Evolutionary conservation across 139 green algal genomes (phyloP).

Genomic region (Chlamydomonas eustigma): DNA sequence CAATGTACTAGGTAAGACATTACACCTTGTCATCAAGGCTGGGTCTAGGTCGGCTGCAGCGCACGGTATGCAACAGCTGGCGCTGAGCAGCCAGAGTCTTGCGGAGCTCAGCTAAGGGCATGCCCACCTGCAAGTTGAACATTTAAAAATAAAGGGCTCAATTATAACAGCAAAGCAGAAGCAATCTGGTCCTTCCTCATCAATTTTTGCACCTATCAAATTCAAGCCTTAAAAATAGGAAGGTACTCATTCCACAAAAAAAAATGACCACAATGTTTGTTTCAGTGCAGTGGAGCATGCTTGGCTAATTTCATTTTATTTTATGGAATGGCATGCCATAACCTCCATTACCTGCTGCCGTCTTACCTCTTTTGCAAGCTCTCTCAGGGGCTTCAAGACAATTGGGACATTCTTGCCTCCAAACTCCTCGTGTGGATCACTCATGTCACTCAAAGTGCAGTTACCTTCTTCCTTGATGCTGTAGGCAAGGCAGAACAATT

Average conservation of each 20-base stretch:
- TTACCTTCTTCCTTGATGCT: slow-evolving; percentile 57
- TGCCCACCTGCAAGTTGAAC: slow-evolving; percentile 1
- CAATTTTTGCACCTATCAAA: too few relatives aligned
- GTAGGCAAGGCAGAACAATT: slow-evolving; percentile 52
- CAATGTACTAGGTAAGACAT: too few relatives aligned
- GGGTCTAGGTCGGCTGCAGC: slow-evolving; percentile 57
- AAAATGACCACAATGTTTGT: too few relatives aligned
- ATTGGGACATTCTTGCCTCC: slow-evolving; percentile 63
- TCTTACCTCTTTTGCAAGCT: not conserved
- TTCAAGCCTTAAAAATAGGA: too few relatives aligned
- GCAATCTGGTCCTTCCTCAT: too few relatives aligned
- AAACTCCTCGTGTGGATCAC: slow-evolving; percentile 86
- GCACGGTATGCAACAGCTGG: slow-evolving; percentile 49
- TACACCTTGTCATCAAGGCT: slow-evolving; percentile 84
- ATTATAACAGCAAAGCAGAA: too few relatives aligned
- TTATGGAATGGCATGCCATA: too few relatives aligned
- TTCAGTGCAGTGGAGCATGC: too few relatives aligned
- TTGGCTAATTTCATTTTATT: too few relatives aligned
- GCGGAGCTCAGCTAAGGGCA: not conserved
- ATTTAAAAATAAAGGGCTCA: too few relatives aligned
- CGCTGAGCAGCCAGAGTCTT: slow-evolving; percentile 8
- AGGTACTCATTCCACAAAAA: too few relatives aligned
- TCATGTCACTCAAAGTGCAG: slow-evolving; percentile 47
- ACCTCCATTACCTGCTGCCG: too few relatives aligned
- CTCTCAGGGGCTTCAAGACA: not conserved